phyloP scores from a whole-genome alignment of 176 grass and related monocot genomes.

The Poa pratensis region DNA sequence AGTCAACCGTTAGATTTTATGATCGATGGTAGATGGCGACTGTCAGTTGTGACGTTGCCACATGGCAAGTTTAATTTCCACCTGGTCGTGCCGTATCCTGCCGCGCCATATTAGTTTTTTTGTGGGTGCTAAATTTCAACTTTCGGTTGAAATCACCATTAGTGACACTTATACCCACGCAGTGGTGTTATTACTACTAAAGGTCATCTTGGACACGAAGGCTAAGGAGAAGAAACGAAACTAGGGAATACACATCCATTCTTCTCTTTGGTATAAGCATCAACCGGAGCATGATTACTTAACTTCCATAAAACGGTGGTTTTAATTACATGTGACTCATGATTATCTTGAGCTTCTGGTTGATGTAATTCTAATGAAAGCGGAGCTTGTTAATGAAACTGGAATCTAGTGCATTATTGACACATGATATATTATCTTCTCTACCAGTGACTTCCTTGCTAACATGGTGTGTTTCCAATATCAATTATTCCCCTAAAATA shows the following conservation, averaged over 20 bases:
- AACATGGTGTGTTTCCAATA: background rate
- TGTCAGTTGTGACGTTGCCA: too few relatives aligned
- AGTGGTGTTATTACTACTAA: too few relatives aligned
- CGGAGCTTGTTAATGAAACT: background rate
- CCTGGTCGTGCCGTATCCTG: too few relatives aligned
- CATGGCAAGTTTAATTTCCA: too few relatives aligned
- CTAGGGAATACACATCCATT: background rate
- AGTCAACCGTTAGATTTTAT: too few relatives aligned
- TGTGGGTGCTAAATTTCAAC: too few relatives aligned
- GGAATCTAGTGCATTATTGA: background rate
- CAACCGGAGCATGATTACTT: background rate
- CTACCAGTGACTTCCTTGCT: background rate
- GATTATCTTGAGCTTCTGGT: background rate
- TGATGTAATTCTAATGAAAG: background rate
- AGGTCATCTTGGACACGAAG: too few relatives aligned
- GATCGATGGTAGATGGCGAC: too few relatives aligned
- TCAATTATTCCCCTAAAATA: conserved; percentile 33
- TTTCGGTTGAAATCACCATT: too few relatives aligned
- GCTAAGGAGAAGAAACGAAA: too few relatives aligned
- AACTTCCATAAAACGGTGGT: background rate
- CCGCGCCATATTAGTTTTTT: too few relatives aligned
- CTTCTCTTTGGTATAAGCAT: background rate
- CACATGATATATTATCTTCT: conserved; percentile 12
- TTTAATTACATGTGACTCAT: background rate
- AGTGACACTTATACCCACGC: too few relatives aligned